Percentiles rank a stretch among this genome's conserved stretches.
phyloP scores from a whole-genome alignment of 805 yeast species.

The Yamadazyma olivae region DNA sequence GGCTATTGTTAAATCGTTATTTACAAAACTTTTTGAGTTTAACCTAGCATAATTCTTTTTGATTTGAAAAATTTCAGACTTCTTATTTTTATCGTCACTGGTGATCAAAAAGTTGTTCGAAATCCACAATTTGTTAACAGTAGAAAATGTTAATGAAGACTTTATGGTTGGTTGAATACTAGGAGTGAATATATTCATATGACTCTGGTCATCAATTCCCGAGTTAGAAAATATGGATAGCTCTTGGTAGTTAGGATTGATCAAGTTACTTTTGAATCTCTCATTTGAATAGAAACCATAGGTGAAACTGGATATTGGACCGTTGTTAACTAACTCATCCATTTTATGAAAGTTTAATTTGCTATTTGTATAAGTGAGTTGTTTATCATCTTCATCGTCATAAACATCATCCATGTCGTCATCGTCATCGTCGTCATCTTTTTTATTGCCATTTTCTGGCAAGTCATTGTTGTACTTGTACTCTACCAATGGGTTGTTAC shows the following conservation, averaged over 20 bases:
- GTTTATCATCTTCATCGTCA: slow-evolving; percentile 13
- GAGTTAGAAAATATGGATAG: slow-evolving; percentile 66
- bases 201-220: slow-evolving; percentile 57
- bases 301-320: slow-evolving; percentile 71
- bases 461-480: slow-evolving; percentile 25
- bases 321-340: slow-evolving; percentile 61
- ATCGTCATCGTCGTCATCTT: slow-evolving; percentile 37
- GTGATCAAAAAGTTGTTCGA: slow-evolving; percentile 64
- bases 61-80: slow-evolving; percentile 67
- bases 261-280: slow-evolving; percentile 53
- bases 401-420: slow-evolving; percentile 32
- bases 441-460: slow-evolving; percentile 5
- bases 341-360: slow-evolving; percentile 37
- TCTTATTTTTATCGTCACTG: slow-evolving; percentile 60
- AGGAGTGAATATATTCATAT: slow-evolving; percentile 61
- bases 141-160: slow-evolving; percentile 68
- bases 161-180: slow-evolving; percentile 65
- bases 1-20: slow-evolving; percentile 61
- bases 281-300: slow-evolving; percentile 59
- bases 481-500: slow-evolving; percentile 53
- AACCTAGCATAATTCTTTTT: slow-evolving; percentile 59
- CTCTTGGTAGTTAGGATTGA: slow-evolving; percentile 67
- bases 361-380: slow-evolving; percentile 13
- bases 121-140: slow-evolving; percentile 76
- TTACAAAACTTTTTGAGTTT: slow-evolving; percentile 59